Percentiles rank a stretch among this genome's conserved stretches.
Evolutionary conservation across 176 grass and related monocot genomes (phyloP).

Genomic region (Rhynchospora tenuis): DNA sequence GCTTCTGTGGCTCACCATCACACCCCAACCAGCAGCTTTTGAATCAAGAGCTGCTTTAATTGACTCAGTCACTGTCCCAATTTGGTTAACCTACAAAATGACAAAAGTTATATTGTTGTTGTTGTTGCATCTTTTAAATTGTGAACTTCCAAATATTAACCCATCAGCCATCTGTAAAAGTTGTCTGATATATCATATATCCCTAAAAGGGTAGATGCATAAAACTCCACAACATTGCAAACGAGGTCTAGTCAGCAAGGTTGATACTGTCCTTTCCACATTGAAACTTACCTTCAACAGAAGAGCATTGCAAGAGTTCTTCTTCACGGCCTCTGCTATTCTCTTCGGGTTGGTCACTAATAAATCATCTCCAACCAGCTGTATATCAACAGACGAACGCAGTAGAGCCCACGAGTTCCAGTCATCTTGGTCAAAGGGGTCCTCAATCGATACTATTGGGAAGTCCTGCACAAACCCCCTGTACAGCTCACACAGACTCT

Average conservation of each 20-base stretch:
- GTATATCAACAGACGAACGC: slow-evolving; percentile 77
- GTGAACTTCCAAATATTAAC: not conserved
- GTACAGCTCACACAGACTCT: slow-evolving; percentile 62
- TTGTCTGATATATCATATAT: not conserved
- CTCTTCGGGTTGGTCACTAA: slow-evolving; percentile 96
- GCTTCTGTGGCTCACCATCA: slow-evolving; percentile 98
- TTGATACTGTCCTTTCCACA: not conserved
- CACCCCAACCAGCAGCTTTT: slow-evolving; percentile 88
- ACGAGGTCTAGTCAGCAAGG: not conserved
- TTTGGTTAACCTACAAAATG: slow-evolving; percentile 84
- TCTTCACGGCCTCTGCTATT: slow-evolving; percentile 73
- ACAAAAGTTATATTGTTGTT: not conserved
- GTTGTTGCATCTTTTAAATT: not conserved
- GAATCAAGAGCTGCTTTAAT: slow-evolving; percentile 94
- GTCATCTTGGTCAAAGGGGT: slow-evolving; percentile 98
- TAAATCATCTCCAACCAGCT: slow-evolving; percentile 93
- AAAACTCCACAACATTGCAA: not conserved
- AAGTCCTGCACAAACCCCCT: slow-evolving; percentile 83
- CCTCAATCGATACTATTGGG: slow-evolving; percentile 97
- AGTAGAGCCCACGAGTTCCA: slow-evolving; percentile 86
- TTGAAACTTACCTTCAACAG: slow-evolving; percentile 64
- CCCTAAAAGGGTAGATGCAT: not conserved
- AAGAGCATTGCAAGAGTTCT: slow-evolving; percentile 92
- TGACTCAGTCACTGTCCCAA: slow-evolving; percentile 78
- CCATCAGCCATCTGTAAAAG: not conserved